phyloP scores from a whole-genome alignment of 2,329 filamentous ascomycete species.

The Colletotrichum noveboracense region DNA sequence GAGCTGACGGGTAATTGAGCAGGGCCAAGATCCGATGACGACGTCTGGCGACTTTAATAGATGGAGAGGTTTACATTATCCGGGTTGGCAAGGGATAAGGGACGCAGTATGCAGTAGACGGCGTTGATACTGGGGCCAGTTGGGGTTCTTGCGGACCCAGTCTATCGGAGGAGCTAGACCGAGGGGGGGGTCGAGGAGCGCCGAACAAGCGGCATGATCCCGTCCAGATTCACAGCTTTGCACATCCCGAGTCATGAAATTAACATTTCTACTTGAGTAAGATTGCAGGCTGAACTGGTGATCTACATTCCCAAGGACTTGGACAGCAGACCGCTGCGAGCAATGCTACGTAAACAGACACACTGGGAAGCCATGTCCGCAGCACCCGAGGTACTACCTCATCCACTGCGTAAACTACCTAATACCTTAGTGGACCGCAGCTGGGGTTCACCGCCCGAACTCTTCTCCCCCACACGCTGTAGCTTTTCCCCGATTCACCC shows the following conservation, averaged over 20 bases:
- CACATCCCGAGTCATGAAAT: neutral
- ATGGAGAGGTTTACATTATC: neutral
- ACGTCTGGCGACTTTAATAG: neutral
- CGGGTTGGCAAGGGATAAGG: neutral
- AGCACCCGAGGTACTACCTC: neutral
- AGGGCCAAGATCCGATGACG: neutral
- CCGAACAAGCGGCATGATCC: neutral
- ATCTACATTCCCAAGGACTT: neutral
- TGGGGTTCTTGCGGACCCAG: neutral
- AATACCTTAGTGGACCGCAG: neutral
- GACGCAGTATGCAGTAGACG: neutral
- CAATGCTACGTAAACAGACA: neutral
- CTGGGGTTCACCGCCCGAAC: neutral
- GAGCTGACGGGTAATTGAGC: neutral
- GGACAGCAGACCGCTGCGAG: neutral
- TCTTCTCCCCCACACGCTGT: neutral
- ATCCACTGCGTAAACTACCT: too few species aligned
- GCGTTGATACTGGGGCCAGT: neutral
- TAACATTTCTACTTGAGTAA: neutral
- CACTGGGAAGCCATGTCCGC: neutral
- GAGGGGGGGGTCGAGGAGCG: neutral
- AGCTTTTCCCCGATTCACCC: slow-evolving; percentile 2
- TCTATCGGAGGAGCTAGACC: neutral
- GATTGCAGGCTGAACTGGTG: neutral
- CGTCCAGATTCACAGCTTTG: neutral